Percentiles rank a stretch among this genome's conserved stretches.
phyloP scores from a whole-genome alignment of 768 basidiomycete genomes.

The Boletus reticulatus region DNA sequence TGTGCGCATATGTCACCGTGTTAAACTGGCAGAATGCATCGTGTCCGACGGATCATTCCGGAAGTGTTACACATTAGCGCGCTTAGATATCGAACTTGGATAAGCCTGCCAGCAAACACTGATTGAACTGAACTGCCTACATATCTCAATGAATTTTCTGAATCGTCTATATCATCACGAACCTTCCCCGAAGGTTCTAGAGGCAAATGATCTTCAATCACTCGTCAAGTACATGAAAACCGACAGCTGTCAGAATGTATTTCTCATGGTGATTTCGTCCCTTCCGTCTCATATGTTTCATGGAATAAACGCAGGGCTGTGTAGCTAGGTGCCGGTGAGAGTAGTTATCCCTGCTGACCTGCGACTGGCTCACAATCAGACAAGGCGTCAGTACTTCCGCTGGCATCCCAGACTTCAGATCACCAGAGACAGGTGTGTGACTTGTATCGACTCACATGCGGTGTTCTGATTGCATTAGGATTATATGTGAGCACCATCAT shows the following conservation, averaged over 20 bases:
- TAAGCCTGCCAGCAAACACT: too few species aligned
- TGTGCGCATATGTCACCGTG: too few species aligned
- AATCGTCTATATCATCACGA: slow-evolving; percentile 1
- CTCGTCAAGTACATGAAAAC: slow-evolving; percentile 72
- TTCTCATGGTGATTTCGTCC: slow-evolving; percentile 59
- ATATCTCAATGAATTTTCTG: slow-evolving; percentile 11
- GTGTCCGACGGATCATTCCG: too few species aligned
- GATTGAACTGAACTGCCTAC: background rate
- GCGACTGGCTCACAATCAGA: background rate
- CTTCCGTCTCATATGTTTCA: background rate
- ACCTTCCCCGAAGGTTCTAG: slow-evolving; percentile 21
- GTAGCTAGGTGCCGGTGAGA: slow-evolving; percentile 68
- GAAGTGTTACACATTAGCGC: too few species aligned
- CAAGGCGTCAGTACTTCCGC: slow-evolving; percentile 75
- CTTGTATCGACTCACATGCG: background rate
- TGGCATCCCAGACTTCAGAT: slow-evolving; percentile 89
- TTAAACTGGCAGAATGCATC: too few species aligned
- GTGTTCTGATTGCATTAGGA: slow-evolving; percentile 4
- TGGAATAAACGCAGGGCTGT: background rate
- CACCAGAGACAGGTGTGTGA: slow-evolving; percentile 71
- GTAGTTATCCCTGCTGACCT: background rate
- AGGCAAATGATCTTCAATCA: slow-evolving; percentile 38
- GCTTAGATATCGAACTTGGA: too few species aligned
- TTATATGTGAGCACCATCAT: slow-evolving; percentile 28
- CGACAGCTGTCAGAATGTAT: slow-evolving; percentile 61